Percentiles rank a stretch among this genome's conserved stretches.
phyloP scores from a whole-genome alignment of 306 rosid genomes.

The Quercus dentata region DNA sequence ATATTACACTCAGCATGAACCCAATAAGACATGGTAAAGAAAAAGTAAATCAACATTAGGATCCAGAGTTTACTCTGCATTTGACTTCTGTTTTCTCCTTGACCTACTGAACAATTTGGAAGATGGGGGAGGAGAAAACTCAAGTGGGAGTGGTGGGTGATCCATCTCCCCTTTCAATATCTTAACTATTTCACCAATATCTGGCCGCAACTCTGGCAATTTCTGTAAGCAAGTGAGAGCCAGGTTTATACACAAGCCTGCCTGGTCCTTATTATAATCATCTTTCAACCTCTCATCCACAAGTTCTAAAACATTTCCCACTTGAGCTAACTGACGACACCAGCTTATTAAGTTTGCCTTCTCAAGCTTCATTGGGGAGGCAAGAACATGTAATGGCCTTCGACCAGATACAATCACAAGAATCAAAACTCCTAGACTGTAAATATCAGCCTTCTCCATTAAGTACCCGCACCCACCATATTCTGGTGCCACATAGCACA shows the following conservation, averaged over 20 bases:
- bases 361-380: slow-evolving; percentile 96
- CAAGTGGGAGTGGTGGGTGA: slow-evolving; percentile 69
- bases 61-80: slow-evolving; percentile 39
- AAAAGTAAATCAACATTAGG: slow-evolving; percentile 5
- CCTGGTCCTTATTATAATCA: slow-evolving; percentile 73
- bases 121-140: slow-evolving; percentile 92
- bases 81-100: slow-evolving; percentile 56
- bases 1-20: slow-evolving; percentile 23
- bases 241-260: slow-evolving; percentile 75
- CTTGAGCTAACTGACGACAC: slow-evolving; percentile 84
- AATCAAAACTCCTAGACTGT: slow-evolving; percentile 87
- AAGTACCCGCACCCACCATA: slow-evolving; percentile 79
- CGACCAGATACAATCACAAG: slow-evolving; percentile 93
- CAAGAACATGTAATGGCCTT: slow-evolving; percentile 82
- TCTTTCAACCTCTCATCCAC: slow-evolving; percentile 78
- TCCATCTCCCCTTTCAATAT: slow-evolving; percentile 88
- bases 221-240: slow-evolving; percentile 77
- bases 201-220: slow-evolving; percentile 86
- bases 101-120: slow-evolving; percentile 66
- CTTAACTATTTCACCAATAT: slow-evolving; percentile 79
- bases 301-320: slow-evolving; percentile 74
- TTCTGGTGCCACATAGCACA: slow-evolving; percentile 92
- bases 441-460: slow-evolving; percentile 90
- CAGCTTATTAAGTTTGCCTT: slow-evolving; percentile 90
- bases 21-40: slow-evolving; percentile 22